Percentiles rank a stretch among this genome's conserved stretches.
Evolutionary conservation across 2,329 filamentous ascomycete genomes (phyloP).

Genomic region (Phaeosphaeria sp.): DNA sequence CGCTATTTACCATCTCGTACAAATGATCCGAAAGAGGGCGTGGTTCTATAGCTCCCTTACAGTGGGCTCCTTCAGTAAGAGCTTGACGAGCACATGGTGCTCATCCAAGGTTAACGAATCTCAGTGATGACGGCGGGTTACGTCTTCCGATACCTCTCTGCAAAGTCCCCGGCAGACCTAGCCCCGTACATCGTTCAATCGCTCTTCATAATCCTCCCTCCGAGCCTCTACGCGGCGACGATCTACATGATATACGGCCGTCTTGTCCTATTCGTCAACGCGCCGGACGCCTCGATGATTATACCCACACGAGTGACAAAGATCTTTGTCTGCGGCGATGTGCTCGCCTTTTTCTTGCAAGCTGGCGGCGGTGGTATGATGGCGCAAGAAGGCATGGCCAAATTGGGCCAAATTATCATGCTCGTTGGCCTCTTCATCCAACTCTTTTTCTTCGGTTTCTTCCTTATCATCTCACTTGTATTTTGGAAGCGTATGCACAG

Average conservation of each 20-base stretch:
- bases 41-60: conserved; percentile 32
- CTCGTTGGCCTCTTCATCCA: conserved; percentile 32
- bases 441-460: conserved; percentile 31
- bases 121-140: conserved; percentile 33
- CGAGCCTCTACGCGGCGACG: conserved; percentile 53
- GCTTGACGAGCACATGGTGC: not conserved
- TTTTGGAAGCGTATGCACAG: conserved; percentile 30
- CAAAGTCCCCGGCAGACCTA: conserved; percentile 14
- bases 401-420: conserved; percentile 30
- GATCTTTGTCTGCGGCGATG: conserved; percentile 62
- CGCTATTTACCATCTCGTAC: conserved; percentile 22
- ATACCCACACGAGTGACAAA: conserved; percentile 56
- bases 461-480: conserved; percentile 26
- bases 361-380: conserved; percentile 39
- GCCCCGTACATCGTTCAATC: conserved; percentile 47
- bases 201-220: conserved; percentile 50
- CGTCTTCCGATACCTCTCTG: conserved; percentile 23
- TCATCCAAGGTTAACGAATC: not conserved
- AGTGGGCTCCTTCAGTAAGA: conserved; percentile 26
- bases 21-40: conserved; percentile 23
- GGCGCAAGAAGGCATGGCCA: conserved; percentile 18
- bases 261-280: conserved; percentile 49
- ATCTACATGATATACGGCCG: conserved; percentile 55
- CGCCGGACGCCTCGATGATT: conserved; percentile 51
- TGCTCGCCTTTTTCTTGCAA: conserved; percentile 60